A percentile compares a stretch with the other conserved stretches of the same genome.
These are phyloP conservation scores for Heliamphora exappendiculata DNA, from an alignment of 148 eudicot species.

Conservation along the genomic window DNA sequence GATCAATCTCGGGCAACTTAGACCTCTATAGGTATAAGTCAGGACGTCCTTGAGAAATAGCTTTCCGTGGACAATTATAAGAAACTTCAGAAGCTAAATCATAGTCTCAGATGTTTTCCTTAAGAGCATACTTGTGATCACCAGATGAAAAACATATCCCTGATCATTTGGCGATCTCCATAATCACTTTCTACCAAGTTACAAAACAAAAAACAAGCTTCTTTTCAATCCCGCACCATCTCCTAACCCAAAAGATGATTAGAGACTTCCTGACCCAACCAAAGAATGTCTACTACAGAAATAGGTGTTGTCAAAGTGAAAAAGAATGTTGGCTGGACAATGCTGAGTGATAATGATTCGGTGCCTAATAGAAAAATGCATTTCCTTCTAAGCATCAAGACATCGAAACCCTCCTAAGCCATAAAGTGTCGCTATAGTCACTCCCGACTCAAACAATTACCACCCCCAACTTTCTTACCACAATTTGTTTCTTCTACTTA, in stretches of 20 bases:
- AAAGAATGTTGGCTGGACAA: background rate
- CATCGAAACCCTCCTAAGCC: background rate
- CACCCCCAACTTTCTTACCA: too few species aligned
- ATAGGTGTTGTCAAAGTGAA: background rate
- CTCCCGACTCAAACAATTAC: background rate
- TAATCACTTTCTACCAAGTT: background rate
- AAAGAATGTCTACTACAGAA: background rate
- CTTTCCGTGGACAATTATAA: background rate
- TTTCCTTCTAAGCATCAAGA: background rate
- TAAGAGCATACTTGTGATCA: background rate
- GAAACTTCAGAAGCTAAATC: background rate
- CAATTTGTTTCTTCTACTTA: background rate
- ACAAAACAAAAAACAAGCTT: background rate
- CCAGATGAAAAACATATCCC: background rate
- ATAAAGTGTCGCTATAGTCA: background rate
- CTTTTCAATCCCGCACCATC: background rate
- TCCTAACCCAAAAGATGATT: background rate
- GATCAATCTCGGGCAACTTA: background rate
- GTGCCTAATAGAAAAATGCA: background rate
- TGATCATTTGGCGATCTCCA: background rate
- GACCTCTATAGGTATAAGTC: too few species aligned
- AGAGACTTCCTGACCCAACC: background rate
- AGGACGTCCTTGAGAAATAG: background rate
- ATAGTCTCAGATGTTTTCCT: background rate
- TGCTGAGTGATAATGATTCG: background rate